phyloP scores from a whole-genome alignment of 192 early-diverging fungal species.

The Backusella morwellensis region DNA sequence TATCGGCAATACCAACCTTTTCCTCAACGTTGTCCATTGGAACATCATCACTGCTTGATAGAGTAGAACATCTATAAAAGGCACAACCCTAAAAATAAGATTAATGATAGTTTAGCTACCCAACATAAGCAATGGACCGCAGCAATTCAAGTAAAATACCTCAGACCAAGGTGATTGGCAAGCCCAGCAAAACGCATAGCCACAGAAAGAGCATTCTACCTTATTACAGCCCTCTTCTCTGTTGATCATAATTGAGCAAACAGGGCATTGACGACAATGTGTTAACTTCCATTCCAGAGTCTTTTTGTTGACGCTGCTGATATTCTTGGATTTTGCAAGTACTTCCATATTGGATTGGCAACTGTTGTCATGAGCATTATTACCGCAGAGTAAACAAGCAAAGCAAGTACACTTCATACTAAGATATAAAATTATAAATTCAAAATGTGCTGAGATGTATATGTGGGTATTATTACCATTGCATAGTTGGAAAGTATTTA shows the following conservation, averaged over 20 bases:
- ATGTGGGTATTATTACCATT: slow-evolving; percentile 36
- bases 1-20: neutral
- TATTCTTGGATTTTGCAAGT: neutral
- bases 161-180: slow-evolving; percentile 56
- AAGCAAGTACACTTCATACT: neutral
- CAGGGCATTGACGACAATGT: slow-evolving; percentile 53
- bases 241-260: slow-evolving; percentile 60
- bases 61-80: slow-evolving; percentile 49
- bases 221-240: slow-evolving; percentile 71
- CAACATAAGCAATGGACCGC: too few species aligned
- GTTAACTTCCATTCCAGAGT: neutral
- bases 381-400: slow-evolving; percentile 4
- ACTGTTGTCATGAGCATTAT: neutral
- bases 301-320: neutral
- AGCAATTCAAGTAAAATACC: slow-evolving; percentile 7
- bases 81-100: slow-evolving; percentile 44
- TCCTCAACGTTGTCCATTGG: neutral
- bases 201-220: slow-evolving; percentile 62
- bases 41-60: neutral
- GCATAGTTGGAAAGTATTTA: slow-evolving; percentile 41
- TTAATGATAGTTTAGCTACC: neutral
- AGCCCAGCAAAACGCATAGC: slow-evolving; percentile 62
- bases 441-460: neutral
- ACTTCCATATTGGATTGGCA: neutral
- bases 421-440: too few species aligned